These are phyloP conservation scores for Colletotrichum abscissum DNA, from an alignment of 2,329 filamentous ascomycete genomes.

Conservation along the genomic window DNA sequence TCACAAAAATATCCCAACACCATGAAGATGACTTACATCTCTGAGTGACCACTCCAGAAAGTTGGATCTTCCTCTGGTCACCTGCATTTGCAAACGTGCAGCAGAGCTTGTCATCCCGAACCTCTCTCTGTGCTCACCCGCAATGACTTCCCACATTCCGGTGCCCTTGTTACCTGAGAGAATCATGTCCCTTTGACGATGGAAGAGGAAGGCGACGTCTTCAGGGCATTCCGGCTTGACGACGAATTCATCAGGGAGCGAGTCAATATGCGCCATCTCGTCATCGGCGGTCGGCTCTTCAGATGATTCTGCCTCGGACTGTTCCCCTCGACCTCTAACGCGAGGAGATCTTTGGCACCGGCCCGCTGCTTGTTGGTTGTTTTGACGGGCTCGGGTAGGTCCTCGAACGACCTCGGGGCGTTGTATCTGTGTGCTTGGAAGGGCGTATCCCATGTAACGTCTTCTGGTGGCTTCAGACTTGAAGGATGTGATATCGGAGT, in stretches of 20 bases:
- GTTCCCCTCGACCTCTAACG: background rate
- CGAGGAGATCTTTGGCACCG: background rate
- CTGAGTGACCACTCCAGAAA: constrained; percentile 59
- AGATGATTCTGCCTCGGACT: background rate
- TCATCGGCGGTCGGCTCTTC: background rate
- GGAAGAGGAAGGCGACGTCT: constrained; percentile 61
- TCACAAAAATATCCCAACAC: background rate
- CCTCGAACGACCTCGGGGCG: background rate
- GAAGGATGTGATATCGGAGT: background rate
- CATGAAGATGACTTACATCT: constrained; percentile 56
- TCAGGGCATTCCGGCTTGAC: constrained; percentile 59
- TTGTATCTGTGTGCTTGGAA: constrained; percentile 27
- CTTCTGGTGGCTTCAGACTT: constrained; percentile 4
- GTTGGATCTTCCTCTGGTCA: constrained; percentile 61
- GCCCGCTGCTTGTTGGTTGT: background rate
- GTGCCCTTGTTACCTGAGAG: constrained; percentile 61
- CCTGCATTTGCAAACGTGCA: constrained; percentile 67
- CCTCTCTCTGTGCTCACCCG: constrained; percentile 50
- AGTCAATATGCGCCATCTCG: background rate
- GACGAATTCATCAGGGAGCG: constrained; percentile 42
- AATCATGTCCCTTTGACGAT: constrained; percentile 54
- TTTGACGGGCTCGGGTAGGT: background rate
- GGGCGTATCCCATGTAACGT: constrained; percentile 1
- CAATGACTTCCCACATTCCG: constrained; percentile 69
- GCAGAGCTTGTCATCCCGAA: constrained; percentile 54